phyloP scores from a whole-genome alignment of 257 asterid genomes.

The Solanum chiquidenum region DNA sequence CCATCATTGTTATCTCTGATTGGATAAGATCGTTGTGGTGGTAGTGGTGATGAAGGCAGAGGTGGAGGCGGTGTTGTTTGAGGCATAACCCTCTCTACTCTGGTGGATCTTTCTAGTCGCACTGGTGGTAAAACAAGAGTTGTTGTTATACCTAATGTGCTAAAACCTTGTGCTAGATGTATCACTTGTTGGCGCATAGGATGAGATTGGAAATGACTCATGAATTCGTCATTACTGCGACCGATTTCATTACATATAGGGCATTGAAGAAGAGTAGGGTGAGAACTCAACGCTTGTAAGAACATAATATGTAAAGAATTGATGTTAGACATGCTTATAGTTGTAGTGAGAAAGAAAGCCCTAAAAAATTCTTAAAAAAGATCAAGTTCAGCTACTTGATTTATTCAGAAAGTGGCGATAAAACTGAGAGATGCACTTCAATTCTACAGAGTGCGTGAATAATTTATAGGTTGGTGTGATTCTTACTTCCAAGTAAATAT shows the following conservation, averaged over 20 bases:
- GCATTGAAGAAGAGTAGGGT: not conserved
- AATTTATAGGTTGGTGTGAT: not conserved
- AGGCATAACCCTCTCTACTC: not conserved
- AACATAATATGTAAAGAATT: not conserved
- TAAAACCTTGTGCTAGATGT: not conserved
- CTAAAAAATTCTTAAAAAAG: too few relatives aligned
- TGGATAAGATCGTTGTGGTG: too few relatives aligned
- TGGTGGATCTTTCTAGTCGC: not conserved
- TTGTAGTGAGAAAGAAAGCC: too few relatives aligned
- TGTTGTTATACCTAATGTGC: not conserved
- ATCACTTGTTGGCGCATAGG: not conserved
- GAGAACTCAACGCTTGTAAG: not conserved
- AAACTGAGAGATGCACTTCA: not conserved
- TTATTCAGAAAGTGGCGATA: too few relatives aligned
- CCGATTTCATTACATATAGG: not conserved
- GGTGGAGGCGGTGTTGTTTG: not conserved
- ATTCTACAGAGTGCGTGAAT: not conserved
- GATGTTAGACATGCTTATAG: not conserved
- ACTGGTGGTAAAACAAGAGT: not conserved
- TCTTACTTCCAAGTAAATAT: not conserved
- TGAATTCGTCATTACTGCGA: not conserved
- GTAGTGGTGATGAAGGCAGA: not conserved
- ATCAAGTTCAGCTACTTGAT: too few relatives aligned
- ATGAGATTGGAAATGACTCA: not conserved
- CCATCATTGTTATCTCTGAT: too few relatives aligned